Evolutionary conservation across 2,329 filamentous ascomycete species (phyloP), one percentile per base, ranked within the genome.

Genomic region (Dothiorella sarmentorum): DNA sequence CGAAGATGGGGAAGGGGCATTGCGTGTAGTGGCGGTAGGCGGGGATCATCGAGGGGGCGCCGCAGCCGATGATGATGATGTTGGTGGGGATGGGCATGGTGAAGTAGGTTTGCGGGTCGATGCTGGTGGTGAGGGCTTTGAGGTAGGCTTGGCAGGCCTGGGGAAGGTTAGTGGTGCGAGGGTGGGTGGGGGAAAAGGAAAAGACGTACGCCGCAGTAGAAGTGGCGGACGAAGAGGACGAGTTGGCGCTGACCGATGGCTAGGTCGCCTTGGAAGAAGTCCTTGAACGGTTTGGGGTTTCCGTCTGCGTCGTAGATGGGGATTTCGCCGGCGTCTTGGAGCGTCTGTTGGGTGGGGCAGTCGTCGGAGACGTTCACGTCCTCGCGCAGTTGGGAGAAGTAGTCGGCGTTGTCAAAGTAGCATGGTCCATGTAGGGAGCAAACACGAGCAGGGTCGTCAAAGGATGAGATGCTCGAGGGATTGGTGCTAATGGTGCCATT

Each of bases 71-170:
- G 49, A 90, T 78, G 56, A 80, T 77, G 63, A 91, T 79, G 61
- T 81, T 82, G 15, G 85, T 87, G 66, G 75, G 22, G 64, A 69
- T 42, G 76, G 78, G 61, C 78, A 83, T 47, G 82, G 76, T 1
- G 63, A 63, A 17, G 79, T 66, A 61, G 15, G 60, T 59, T 7
- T 52, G 31, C 10, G 64, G 59, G 4, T 60, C 80, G 44, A 89
- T 77, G 42, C 78, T 76, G n/a, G 78, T 72, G 29, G 82, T 79
- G 15, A 90, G 75, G 4, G 78, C 73, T 47, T 80, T 80, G 27
- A 90, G 74, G 67, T 87, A 90, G 66, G 88, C 84, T 70, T 89
- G 86, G 71, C 87, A 90, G 69, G 84, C 86, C 85, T 88, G 62
- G 15, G 13, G 26, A 7, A 26, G 35, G 42, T 56, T 35, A 56